These are phyloP conservation scores for Dionaea muscipula DNA, from an alignment of 179 eudicot species.

Conservation along the genomic window DNA sequence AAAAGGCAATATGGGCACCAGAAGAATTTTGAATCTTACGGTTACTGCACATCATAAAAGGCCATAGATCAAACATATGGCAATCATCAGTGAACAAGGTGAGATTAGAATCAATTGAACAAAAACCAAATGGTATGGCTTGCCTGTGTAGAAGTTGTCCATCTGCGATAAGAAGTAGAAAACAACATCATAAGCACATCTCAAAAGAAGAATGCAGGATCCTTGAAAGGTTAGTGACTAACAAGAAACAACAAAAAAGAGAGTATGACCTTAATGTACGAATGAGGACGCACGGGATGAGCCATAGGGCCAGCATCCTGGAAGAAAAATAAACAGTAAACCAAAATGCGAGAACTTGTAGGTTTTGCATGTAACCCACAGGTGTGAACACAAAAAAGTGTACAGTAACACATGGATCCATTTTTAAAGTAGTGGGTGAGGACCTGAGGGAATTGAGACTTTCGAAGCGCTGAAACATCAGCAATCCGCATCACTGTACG, in stretches of 20 bases:
- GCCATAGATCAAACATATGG: too few relatives aligned
- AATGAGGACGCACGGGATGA: constrained; percentile 96
- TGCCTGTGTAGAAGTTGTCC: constrained; percentile 98
- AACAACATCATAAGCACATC: neutral
- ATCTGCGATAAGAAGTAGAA: constrained; percentile 38
- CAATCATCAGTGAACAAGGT: too few relatives aligned
- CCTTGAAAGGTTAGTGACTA: neutral
- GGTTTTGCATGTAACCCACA: neutral
- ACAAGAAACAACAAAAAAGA: constrained; percentile 1
- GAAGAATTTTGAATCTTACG: constrained; percentile 19
- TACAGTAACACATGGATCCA: neutral
- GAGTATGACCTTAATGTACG: constrained; percentile 70
- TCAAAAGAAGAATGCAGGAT: constrained; percentile 7
- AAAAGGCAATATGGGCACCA: neutral
- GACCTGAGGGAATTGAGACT: constrained; percentile 85
- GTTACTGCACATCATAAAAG: constrained; percentile 22
- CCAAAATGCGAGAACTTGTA: neutral
- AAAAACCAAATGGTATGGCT: constrained; percentile 11
- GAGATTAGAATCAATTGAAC: too few relatives aligned
- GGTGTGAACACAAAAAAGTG: neutral
- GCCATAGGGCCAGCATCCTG: constrained; percentile 99
- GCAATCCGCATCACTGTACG: constrained; percentile 83
- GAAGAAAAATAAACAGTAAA: constrained; percentile 13
- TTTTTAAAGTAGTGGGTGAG: neutral
- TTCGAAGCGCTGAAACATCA: constrained; percentile 88